Base-by-base conservation (phyloP, 2,329 filamentous ascomycete genomes). In the Diaporthe sp. region DNA sequence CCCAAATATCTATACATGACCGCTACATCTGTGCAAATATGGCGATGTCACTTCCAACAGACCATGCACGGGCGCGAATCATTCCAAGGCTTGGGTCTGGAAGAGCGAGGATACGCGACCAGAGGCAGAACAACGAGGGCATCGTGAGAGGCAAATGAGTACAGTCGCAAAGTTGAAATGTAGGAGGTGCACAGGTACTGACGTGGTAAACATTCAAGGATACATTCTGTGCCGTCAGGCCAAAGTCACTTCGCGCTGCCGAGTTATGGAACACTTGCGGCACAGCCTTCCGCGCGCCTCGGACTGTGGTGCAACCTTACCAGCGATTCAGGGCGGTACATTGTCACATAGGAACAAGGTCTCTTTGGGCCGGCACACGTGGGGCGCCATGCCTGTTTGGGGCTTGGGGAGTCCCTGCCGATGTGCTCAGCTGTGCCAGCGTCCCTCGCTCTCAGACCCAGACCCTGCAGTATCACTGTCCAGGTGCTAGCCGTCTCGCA, bases 281-380 rank as follows among this genome's bases (percentile, higher is more conserved):
- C 17, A 62, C 39, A 10, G 34, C 7, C 25, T 46, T 17, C 9
- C 46, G 13, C 44, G 44, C 49, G 70, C 70, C 58, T 61, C 46
- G 46, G 49, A 31, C n/a, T 34, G 58, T 44, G 25, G 70, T 73
- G 34, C 61, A 65, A 55, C 58, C 46, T 73, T 73, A 73, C 19
- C 71, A 73, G 58, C 71, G 71, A 73, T 55, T 65, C 58, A 73
- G 71, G 61, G 49, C 31, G n/a, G 46, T 65, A 73, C 71, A 73
- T 55, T 42, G 49, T 55, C 46, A 46, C 58, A 37, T 3, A 73
- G 9, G 10, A 39, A 57, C n/a, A 34, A 65, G 59, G 31, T 19
- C 71, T 49, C 15, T 65, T 25, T 55, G 46, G 34, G n/a, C 58
- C 70, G 70, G 70, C 44, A 73, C 70, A 65, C 71, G 58, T 73